Conservation (phyloP, 2,329 filamentous ascomycete genomes). For the Beauveria pseudobassiana region DNA sequence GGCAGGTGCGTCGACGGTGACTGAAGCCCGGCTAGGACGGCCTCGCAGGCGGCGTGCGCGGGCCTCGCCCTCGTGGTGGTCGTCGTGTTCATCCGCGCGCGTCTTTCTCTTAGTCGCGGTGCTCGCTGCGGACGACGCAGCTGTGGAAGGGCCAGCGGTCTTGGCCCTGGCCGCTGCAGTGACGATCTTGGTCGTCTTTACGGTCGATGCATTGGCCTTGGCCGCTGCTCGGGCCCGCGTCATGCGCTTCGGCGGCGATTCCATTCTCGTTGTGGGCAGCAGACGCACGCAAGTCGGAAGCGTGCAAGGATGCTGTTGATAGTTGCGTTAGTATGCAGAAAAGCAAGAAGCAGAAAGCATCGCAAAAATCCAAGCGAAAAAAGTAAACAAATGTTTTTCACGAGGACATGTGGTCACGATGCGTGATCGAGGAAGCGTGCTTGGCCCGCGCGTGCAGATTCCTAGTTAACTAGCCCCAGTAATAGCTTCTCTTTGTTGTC, state of each 20-base stretch:
- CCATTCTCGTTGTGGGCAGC: constrained; percentile 34
- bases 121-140: constrained; percentile 25
- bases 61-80: constrained; percentile 32
- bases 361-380: constrained; percentile 19
- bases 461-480: neutral
- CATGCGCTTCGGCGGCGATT: constrained; percentile 53
- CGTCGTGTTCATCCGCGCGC: constrained; percentile 43
- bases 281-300: constrained; percentile 14
- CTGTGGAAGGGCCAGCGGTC: constrained; percentile 22
- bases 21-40: constrained; percentile 36
- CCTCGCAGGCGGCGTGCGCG: constrained; percentile 20
- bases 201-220: constrained; percentile 30
- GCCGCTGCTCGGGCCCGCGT: constrained; percentile 43
- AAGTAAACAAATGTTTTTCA: constrained; percentile 11
- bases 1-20: constrained; percentile 14
- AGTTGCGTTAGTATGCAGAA: constrained; percentile 12
- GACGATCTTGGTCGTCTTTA: constrained; percentile 37
- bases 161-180: constrained; percentile 44
- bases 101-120: constrained; percentile 41
- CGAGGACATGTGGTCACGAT: constrained; percentile 6
- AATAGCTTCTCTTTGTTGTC: constrained; percentile 9
- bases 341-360: constrained; percentile 14
- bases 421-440: constrained; percentile 1
- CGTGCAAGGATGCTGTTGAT: neutral
- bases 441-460: neutral